A percentile compares a stretch with the other conserved stretches of the same genome.
Evolutionary conservation across 78 protist species (phyloP).

Genomic region (Trichosphaerium sp.): DNA sequence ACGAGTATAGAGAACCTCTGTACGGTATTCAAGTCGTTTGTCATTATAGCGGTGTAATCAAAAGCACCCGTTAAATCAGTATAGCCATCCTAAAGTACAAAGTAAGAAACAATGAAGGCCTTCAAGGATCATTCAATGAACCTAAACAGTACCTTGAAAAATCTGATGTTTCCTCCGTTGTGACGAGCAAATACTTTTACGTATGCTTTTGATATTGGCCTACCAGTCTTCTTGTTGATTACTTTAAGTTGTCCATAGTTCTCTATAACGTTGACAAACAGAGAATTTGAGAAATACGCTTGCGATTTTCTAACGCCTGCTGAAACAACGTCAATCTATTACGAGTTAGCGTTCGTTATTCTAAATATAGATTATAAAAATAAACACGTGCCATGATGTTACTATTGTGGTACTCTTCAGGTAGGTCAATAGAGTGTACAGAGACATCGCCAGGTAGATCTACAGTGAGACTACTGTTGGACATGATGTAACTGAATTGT

Average conservation of each 20-base stretch:
- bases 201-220: conserved; percentile 22
- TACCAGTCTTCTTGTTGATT: conserved; percentile 6
- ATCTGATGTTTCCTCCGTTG: conserved; percentile 2
- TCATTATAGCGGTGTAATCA: conserved; percentile 15
- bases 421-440: conserved; percentile 4
- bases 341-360: too few relatives aligned
- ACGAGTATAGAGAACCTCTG: conserved; percentile 24
- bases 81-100: conserved; percentile 40
- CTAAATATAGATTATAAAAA: too few relatives aligned
- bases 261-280: conserved; percentile 9
- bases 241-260: conserved; percentile 35
- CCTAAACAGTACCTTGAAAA: too few relatives aligned
- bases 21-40: conserved; percentile 21
- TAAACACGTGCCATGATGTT: conserved; percentile 20
- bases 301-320: too few relatives aligned
- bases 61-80: conserved; percentile 36
- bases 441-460: conserved; percentile 5
- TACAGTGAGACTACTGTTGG: conserved; percentile 29
- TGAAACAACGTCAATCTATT: too few relatives aligned
- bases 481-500: conserved; percentile 28
- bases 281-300: conserved; percentile 31
- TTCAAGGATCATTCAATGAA: too few relatives aligned
- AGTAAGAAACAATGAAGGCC: too few relatives aligned
- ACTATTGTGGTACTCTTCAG: conserved; percentile 16
- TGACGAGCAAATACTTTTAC: conserved; percentile 19